These are phyloP conservation scores for Mycosphaerella arachidis DNA, from an alignment of 2,329 filamentous ascomycete genomes.

Conservation along the genomic window DNA sequence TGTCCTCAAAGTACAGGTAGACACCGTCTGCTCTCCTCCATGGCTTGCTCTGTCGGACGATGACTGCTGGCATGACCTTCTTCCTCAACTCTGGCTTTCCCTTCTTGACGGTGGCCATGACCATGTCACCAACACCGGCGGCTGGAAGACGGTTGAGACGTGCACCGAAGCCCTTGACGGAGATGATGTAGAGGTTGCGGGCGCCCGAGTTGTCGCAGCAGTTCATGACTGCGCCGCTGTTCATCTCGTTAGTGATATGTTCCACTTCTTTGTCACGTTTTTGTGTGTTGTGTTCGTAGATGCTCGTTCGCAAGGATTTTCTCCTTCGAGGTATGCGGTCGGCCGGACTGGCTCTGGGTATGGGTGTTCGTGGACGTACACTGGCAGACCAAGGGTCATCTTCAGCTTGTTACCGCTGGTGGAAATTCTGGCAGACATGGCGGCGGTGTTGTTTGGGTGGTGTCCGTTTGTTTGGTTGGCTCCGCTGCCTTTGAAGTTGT, in stretches of 20 bases:
- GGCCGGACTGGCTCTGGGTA: neutral
- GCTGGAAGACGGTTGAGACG: constrained; percentile 96
- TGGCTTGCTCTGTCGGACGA: constrained; percentile 98
- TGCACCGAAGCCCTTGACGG: constrained; percentile 97
- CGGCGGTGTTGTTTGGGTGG: constrained; percentile 13
- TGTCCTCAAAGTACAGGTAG: constrained; percentile 99
- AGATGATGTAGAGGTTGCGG: constrained; percentile 98
- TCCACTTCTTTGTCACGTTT: neutral
- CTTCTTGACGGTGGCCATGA: constrained; percentile 99
- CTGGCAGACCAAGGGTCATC: constrained; percentile 99
- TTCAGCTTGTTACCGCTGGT: constrained; percentile 91
- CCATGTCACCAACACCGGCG: constrained; percentile 98
- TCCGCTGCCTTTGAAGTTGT: constrained; percentile 15
- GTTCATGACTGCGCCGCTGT: constrained; percentile 98
- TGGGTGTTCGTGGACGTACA: constrained; percentile 62
- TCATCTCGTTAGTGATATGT: constrained; percentile 9
- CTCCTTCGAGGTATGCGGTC: constrained; percentile 6
- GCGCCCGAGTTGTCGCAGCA: constrained; percentile 99
- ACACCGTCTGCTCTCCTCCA: constrained; percentile 98
- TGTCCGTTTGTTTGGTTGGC: constrained; percentile 12
- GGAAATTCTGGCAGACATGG: constrained; percentile 31
- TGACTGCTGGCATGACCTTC: constrained; percentile 99
- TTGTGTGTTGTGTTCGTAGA: constrained; percentile 1
- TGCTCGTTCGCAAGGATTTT: neutral
- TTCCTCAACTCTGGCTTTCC: constrained; percentile 99